phyloP scores from a whole-genome alignment of 1,284 basidiomycete species.

The Ceratobasidium sp. region DNA sequence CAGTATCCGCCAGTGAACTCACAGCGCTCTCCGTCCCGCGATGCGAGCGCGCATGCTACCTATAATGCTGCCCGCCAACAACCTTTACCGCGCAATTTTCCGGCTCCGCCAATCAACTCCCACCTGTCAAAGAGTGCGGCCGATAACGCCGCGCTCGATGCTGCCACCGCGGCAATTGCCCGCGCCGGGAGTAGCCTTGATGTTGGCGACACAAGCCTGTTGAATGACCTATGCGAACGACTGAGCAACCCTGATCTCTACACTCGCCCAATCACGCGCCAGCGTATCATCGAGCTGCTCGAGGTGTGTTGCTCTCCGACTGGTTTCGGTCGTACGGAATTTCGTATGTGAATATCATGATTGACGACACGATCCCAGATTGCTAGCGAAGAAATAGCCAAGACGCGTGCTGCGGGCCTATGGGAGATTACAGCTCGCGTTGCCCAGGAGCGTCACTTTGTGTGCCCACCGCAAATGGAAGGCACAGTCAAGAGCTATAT shows the following conservation, averaged over 20 bases:
- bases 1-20: background rate
- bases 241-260: slow-evolving; percentile 32
- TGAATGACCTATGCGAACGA: slow-evolving; percentile 35
- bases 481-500: slow-evolving; percentile 36
- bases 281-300: slow-evolving; percentile 37
- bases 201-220: slow-evolving; percentile 15
- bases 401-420: slow-evolving; percentile 35
- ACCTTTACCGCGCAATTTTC: slow-evolving; percentile 20
- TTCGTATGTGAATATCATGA: background rate
- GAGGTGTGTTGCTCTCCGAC: slow-evolving; percentile 21
- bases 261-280: slow-evolving; percentile 33
- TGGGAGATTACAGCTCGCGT: slow-evolving; percentile 40
- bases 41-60: background rate
- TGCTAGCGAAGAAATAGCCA: slow-evolving; percentile 36
- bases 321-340: slow-evolving; percentile 1
- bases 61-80: background rate
- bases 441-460: slow-evolving; percentile 38
- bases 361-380: background rate
- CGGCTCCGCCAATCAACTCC: slow-evolving; percentile 13
- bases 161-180: slow-evolving; percentile 38
- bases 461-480: slow-evolving; percentile 38
- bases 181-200: slow-evolving; percentile 25
- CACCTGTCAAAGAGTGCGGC: slow-evolving; percentile 16
- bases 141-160: slow-evolving; percentile 33
- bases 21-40: background rate